Base-by-base conservation (phyloP, 306 rosid species). In the Acmispon strigosus region DNA sequence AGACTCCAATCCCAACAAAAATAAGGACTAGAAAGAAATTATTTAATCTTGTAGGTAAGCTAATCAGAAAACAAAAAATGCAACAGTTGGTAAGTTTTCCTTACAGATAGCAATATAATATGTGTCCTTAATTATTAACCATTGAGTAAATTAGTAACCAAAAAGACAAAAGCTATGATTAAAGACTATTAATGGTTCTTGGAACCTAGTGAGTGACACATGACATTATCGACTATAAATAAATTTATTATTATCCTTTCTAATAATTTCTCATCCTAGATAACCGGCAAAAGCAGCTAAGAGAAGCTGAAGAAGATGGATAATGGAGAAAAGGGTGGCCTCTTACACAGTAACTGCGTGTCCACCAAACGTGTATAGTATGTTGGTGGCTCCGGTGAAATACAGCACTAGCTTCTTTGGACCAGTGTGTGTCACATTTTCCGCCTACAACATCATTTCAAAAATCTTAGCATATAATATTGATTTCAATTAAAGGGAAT, bases 321-420 rank as follows among this genome's bases (percentile, higher is more conserved):
- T 41, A 2, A 16, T 62, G 69, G 32, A 11, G 41, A 2, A 10
- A 41, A 2, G 1, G 14, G 47, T 10, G 16, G 44, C 4, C 44
- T 48, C 88, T 77, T 80, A 94, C 99, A 94, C 99, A 44, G 99
- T 94, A 9, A 94, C 96, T 52, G 99, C 99, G 74, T 94, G 99
- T 58, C 99, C 99, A 75, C 99, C 99, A 77, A 94, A 94, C 16
- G 99, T 94, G 91, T 94, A 94, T 12, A 94, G 87, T 45, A 94
- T 94, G 52, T 94, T 91, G 50, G 99, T 94, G 69, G 99, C 99
- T 54, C 99, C 99, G 32, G 99, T 94, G 89, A 94, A 94, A 66
- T 94, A 94, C 43, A 94, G 86, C 53, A 94, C 99, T 14, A 87
- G 75, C 75, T 91, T 91, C 4, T 66, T 50, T 34, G 99, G 97